A percentile compares a stretch with the other conserved stretches of the same genome.
Conservation (phyloP, 768 basidiomycete genomes). For the Holtermanniella nyarrowii region DNA sequence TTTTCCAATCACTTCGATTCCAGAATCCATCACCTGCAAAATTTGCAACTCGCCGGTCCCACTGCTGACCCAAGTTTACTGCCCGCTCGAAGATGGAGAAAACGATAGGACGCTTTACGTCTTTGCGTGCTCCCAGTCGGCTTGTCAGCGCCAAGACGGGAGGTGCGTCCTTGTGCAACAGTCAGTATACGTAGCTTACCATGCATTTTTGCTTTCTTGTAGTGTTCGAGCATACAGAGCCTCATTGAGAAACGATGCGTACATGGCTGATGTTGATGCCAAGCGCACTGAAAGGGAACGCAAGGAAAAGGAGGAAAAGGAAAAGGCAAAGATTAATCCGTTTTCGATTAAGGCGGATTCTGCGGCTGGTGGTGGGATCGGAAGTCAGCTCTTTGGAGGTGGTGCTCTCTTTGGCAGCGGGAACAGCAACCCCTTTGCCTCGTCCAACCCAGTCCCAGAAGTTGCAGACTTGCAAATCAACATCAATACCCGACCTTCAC, state of each 20-base stretch:
- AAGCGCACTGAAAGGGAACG: constrained; percentile 21
- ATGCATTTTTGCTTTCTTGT: not conserved
- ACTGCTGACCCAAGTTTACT: constrained; percentile 37
- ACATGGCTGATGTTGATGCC: constrained; percentile 31
- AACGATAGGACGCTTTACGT: constrained; percentile 39
- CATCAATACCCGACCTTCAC: not conserved
- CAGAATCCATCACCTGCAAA: constrained; percentile 21
- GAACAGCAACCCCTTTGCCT: constrained; percentile 16
- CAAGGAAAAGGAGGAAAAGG: constrained; percentile 17
- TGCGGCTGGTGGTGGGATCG: not conserved
- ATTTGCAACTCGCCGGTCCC: constrained; percentile 33
- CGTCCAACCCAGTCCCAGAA: constrained; percentile 5
- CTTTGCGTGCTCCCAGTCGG: constrained; percentile 26
- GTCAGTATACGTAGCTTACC: not conserved
- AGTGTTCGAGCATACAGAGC: constrained; percentile 38
- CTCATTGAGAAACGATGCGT: constrained; percentile 34
- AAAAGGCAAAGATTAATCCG: constrained; percentile 31
- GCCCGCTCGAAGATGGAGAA: constrained; percentile 38
- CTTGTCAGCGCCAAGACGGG: constrained; percentile 33
- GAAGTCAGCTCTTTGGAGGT: constrained; percentile 21
- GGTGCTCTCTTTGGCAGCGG: constrained; percentile 12
- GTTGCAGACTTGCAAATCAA: not conserved
- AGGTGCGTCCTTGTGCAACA: constrained; percentile 14
- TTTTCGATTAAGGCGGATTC: constrained; percentile 27
- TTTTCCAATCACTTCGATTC: constrained; percentile 1